These are phyloP conservation scores for Samsoniella hepiali DNA, from an alignment of 2,329 filamentous ascomycete species.

Conservation along the genomic window DNA sequence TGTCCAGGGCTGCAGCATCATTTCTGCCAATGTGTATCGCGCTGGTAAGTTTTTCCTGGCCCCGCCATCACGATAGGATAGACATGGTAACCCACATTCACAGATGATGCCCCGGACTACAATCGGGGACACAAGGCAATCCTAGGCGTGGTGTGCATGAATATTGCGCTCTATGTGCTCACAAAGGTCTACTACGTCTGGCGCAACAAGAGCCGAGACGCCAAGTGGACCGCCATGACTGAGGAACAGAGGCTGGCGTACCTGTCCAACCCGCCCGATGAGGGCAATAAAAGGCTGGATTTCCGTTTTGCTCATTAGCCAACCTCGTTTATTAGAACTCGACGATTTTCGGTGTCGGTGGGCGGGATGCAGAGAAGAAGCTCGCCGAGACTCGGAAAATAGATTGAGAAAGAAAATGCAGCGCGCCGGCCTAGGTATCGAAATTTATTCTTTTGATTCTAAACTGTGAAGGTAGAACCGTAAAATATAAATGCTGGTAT, in stretches of 20 bases:
- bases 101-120: slow-evolving; percentile 30
- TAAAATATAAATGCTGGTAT: too few species aligned
- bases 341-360: background rate
- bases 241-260: slow-evolving; percentile 36
- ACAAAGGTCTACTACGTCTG: slow-evolving; percentile 52
- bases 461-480: too few species aligned
- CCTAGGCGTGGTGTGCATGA: slow-evolving; percentile 45
- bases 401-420: too few species aligned
- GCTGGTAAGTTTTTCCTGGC: slow-evolving; percentile 28
- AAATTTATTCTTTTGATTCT: too few species aligned
- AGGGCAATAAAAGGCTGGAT: slow-evolving; percentile 44
- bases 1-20: slow-evolving; percentile 34
- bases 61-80: background rate
- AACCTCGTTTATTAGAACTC: background rate
- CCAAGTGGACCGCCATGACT: slow-evolving; percentile 46
- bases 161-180: slow-evolving; percentile 46
- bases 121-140: slow-evolving; percentile 48
- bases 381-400: background rate
- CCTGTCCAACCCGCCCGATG: slow-evolving; percentile 37
- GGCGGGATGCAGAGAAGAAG: background rate
- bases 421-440: too few species aligned
- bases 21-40: slow-evolving; percentile 29
- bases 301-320: slow-evolving; percentile 38
- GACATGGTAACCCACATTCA: background rate
- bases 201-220: slow-evolving; percentile 44